A percentile compares a stretch with the other conserved stretches of the same genome.
phyloP scores from a whole-genome alignment of 192 early-diverging fungal genomes.

The Globomyces pollinis-pini region DNA sequence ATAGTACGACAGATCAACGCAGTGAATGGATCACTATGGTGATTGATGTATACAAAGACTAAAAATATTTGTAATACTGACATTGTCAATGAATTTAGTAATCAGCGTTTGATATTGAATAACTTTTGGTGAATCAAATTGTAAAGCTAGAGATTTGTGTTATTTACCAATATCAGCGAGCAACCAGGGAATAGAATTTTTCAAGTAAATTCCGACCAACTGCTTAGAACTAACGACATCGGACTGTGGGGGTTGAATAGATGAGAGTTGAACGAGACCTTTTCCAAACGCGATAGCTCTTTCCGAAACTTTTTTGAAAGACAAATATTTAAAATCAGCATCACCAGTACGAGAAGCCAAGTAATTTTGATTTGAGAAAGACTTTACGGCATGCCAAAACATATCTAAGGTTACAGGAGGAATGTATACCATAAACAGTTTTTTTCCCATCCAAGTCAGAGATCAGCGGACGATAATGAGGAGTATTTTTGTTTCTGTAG shows the following conservation, averaged over 20 bases:
- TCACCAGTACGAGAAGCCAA: slow-evolving; percentile 21
- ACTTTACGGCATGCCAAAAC: slow-evolving; percentile 28
- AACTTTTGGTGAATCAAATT: neutral
- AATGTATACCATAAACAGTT: slow-evolving; percentile 24
- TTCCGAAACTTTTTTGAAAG: slow-evolving; percentile 16
- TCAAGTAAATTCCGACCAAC: slow-evolving; percentile 28
- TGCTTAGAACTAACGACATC: slow-evolving; percentile 9
- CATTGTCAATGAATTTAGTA: no score
- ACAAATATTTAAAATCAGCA: neutral
- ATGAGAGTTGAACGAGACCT: slow-evolving; percentile 21
- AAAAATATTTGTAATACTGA: no score
- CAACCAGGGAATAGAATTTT: slow-evolving; percentile 31
- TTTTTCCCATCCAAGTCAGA: neutral
- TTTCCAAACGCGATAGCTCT: slow-evolving; percentile 32
- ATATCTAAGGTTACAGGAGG: slow-evolving; percentile 14
- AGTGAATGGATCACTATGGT: no score
- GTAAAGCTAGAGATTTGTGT: neutral
- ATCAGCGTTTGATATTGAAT: no score
- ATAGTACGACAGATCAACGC: no score
- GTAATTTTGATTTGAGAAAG: slow-evolving; percentile 11
- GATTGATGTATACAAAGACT: no score
- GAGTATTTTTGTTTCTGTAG: slow-evolving; percentile 17
- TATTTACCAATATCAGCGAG: slow-evolving; percentile 30
- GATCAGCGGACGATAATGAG: slow-evolving; percentile 14
- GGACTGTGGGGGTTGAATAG: neutral